A percentile compares a stretch with the other conserved stretches of the same genome.
Conservation (phyloP, 768 basidiomycete genomes). For the Auriscalpium orientale region DNA sequence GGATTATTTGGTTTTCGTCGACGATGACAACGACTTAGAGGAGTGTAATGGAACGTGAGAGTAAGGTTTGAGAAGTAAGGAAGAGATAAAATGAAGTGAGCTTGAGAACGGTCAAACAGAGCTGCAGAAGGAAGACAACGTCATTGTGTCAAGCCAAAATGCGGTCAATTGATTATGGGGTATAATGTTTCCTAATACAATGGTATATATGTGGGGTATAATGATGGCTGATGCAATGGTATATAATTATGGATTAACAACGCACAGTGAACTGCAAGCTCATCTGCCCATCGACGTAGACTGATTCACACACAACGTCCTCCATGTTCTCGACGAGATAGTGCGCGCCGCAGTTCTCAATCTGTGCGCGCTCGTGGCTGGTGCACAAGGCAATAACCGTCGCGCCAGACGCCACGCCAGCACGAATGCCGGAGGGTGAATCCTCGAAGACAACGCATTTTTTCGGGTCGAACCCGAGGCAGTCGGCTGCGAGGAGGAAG, state of each 20-base stretch:
- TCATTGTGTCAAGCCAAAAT: too few relatives aligned
- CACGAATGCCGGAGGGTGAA: conserved; percentile 55
- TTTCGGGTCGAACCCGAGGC: conserved; percentile 46
- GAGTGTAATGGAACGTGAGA: too few relatives aligned
- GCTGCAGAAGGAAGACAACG: too few relatives aligned
- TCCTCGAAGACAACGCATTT: conserved; percentile 75
- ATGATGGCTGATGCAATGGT: background rate
- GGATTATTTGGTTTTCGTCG: too few relatives aligned
- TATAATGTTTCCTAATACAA: too few relatives aligned
- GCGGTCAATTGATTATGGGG: too few relatives aligned
- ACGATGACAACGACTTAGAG: too few relatives aligned
- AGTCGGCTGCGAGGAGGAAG: conserved; percentile 53
- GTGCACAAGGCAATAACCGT: conserved; percentile 74
- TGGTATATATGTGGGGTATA: conserved; percentile 8
- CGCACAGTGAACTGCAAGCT: conserved; percentile 37
- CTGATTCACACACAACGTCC: conserved; percentile 33
- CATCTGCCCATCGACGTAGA: conserved; percentile 27
- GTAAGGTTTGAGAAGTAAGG: too few relatives aligned
- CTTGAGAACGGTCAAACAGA: too few relatives aligned
- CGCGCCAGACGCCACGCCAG: conserved; percentile 67
- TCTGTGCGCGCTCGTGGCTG: conserved; percentile 50
- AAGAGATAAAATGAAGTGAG: too few relatives aligned
- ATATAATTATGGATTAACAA: conserved; percentile 5
- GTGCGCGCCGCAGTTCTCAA: conserved; percentile 50
- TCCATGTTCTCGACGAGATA: conserved; percentile 51